Percentiles rank a stretch among this genome's conserved stretches.
These are phyloP conservation scores for Citrus medica DNA, from an alignment of 345 rosid species.

Conservation along the genomic window DNA sequence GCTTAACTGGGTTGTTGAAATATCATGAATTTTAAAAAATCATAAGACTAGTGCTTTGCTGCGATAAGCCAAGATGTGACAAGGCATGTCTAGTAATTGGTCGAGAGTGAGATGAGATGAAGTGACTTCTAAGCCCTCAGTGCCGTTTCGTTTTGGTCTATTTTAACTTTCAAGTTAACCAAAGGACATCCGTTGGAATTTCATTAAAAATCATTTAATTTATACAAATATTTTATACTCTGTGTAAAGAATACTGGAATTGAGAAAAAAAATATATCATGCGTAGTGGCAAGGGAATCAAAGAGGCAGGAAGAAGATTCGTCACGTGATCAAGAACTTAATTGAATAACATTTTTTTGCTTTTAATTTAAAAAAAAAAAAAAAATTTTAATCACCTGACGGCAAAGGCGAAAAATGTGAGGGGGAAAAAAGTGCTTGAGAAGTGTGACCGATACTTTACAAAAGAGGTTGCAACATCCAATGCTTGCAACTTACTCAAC, in stretches of 20 bases:
- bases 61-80: not conserved
- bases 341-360: not conserved
- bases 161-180: constrained; percentile 8
- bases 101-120: not conserved
- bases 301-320: not conserved
- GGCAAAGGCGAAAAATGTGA: too few species aligned
- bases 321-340: not conserved
- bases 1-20: not conserved
- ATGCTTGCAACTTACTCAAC: not conserved
- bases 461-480: not conserved
- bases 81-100: not conserved
- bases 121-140: constrained; percentile 9
- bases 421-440: not conserved
- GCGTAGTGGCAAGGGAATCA: too few species aligned
- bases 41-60: not conserved
- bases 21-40: not conserved
- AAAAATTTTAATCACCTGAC: not conserved
- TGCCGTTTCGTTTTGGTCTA: not conserved
- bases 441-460: not conserved
- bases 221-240: too few species aligned
- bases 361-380: not conserved
- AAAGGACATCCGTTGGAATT: not conserved
- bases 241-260: too few species aligned
- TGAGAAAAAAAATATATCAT: too few species aligned
- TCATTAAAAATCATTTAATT: not conserved